Percentiles rank a stretch among this genome's conserved stretches.
Evolutionary conservation across 2,329 filamentous ascomycete species (phyloP).

Genomic region (Sarocladium brachiariae): DNA sequence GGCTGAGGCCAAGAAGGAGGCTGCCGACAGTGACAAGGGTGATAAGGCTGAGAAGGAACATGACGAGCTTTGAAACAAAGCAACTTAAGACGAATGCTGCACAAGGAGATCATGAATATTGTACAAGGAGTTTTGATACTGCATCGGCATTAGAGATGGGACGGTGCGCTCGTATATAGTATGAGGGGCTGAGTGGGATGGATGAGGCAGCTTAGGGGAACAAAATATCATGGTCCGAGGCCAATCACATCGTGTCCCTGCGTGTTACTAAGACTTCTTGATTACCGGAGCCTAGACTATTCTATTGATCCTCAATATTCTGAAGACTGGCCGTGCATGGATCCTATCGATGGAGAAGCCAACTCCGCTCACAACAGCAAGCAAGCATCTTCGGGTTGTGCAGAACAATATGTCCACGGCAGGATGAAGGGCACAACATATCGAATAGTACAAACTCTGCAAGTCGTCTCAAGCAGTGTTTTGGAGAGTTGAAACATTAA

Average conservation of each 20-base stretch:
- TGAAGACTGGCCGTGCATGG: too few species aligned
- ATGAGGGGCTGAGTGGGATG: neutral
- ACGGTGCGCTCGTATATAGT: neutral
- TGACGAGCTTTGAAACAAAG: constrained; percentile 13
- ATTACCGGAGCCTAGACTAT: too few species aligned
- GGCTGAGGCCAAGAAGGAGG: constrained; percentile 21
- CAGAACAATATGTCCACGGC: neutral
- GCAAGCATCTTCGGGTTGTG: neutral
- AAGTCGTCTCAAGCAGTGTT: too few species aligned
- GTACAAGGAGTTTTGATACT: constrained; percentile 9
- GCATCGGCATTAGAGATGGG: constrained; percentile 6
- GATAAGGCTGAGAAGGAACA: constrained; percentile 18
- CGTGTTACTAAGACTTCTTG: too few species aligned
- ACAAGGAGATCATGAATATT: neutral
- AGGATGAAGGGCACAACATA: too few species aligned
- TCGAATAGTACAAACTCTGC: too few species aligned
- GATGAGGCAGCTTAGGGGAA: neutral
- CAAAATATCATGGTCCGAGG: neutral
- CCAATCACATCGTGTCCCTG: neutral
- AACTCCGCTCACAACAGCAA: too few species aligned
- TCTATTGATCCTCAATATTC: too few species aligned
- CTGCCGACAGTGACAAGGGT: constrained; percentile 22
- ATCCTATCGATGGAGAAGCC: too few species aligned
- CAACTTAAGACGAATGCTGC: neutral
- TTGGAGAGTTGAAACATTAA: too few species aligned